Base-by-base conservation (phyloP, 208 protist species). In the Wallacemonas rigidus region DNA sequence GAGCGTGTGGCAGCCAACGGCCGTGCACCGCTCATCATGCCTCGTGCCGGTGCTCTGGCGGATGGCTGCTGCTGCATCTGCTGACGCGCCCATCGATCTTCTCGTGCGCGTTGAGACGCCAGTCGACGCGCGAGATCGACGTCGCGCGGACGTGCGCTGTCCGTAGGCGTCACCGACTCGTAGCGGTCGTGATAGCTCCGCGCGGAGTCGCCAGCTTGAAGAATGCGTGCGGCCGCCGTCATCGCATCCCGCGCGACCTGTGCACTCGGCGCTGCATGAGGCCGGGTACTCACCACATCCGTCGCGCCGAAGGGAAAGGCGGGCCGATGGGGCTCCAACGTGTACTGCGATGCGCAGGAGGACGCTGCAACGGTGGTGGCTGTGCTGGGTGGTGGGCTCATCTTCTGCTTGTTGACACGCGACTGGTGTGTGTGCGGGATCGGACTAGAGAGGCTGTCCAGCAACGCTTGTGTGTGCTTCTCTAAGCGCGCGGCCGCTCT, bases 81-180 rank as follows among this genome's bases (percentile, higher is more conserved):
- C 41, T 51, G 60, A 14, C 43, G 60, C 43, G 40, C 40, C 60
- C 60, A 65, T 41, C 60, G 60, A 38, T 65, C 41, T 9, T 65
- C 60, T 9, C 60, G 38, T 12, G 41, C 60, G 5, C 60, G 60
- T 41, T 65, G 60, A 3, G 60, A 65, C 11, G 60, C 60, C 4
- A 65, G 40, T 38, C 60, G 60, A 48, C 60, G 60, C 5, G 60
- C 60, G 1, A 65, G 60, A 26, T 65, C 60, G 3, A 65, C 60
- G 26, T 50, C 43, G 15, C 48, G 9, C 57, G 26, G 5, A 63
- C 6, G 57, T 38, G 11, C 45, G 53, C 53, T n/a, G 6, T 8
- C 53, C 53, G 53, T n/a, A 36, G n/a, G 6, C n/a, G 1, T 58
- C 53, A 1, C 26, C 57, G 57, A 7, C 57, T 65, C 60, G 43